A percentile compares a stretch with the other conserved stretches of the same genome.
Conservation (phyloP, 2,329 filamentous ascomycete genomes). For the Colletotrichum caudatum region DNA sequence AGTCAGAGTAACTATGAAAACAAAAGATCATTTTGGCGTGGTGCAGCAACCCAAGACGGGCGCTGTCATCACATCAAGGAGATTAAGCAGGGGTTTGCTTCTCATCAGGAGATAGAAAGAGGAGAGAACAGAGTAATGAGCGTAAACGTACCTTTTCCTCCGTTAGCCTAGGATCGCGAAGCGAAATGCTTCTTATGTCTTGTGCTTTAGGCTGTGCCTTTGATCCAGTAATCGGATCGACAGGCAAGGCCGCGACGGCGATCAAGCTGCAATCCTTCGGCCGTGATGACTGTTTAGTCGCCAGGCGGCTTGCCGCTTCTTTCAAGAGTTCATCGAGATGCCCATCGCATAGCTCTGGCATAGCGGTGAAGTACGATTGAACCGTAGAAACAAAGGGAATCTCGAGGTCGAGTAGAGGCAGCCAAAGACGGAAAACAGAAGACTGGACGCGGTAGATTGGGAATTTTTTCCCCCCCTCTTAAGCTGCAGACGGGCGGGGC, state of each 20-base stretch:
- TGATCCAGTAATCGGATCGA: slow-evolving; percentile 4
- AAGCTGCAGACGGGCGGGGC: slow-evolving; percentile 20
- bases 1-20: slow-evolving; percentile 82
- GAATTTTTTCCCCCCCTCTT: slow-evolving; percentile 20
- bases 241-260: slow-evolving; percentile 20
- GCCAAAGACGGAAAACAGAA: background rate
- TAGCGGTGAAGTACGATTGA: slow-evolving; percentile 38
- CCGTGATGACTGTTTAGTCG: slow-evolving; percentile 27
- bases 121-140: too few species aligned
- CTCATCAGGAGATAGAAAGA: slow-evolving; percentile 53
- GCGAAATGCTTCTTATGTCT: slow-evolving; percentile 25
- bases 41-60: slow-evolving; percentile 56
- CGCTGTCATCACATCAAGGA: slow-evolving; percentile 47
- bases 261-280: slow-evolving; percentile 35
- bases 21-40: slow-evolving; percentile 70
- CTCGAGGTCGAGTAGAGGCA: background rate
- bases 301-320: slow-evolving; percentile 40
- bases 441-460: background rate
- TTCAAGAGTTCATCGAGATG: slow-evolving; percentile 40
- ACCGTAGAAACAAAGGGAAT: background rate
- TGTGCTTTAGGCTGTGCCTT: slow-evolving; percentile 21
- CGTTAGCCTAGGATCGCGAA: slow-evolving; percentile 37
- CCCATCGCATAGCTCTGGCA: slow-evolving; percentile 42
- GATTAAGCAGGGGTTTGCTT: slow-evolving; percentile 49
- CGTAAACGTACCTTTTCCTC: slow-evolving; percentile 31